Base-by-base conservation (phyloP, 352 stramenopile species). In the Globisporangium viniferum region DNA sequence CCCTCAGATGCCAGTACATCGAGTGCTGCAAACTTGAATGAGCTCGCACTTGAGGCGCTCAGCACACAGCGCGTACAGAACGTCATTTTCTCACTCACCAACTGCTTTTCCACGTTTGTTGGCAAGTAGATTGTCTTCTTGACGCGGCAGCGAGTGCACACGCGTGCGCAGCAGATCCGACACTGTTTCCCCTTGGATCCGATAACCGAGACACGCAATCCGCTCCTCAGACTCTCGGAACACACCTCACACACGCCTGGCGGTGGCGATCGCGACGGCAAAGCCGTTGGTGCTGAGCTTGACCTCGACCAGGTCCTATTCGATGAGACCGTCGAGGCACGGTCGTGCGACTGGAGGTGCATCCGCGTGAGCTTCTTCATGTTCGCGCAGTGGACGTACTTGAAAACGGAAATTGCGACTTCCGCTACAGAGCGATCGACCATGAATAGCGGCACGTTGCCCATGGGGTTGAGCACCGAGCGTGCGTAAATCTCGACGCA, bases 341-440 rank as follows among this genome's bases (percentile, higher is more conserved):
- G 33, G 33, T 36, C 33, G 7, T 36, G 33, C 5, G 8, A 9
- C 8, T 36, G 33, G 33, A 22, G 14, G 67, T 80, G 46, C 18
- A 56, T 33, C 4, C 49, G 49, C 1, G 71, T 61, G 8, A 84
- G 73, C 46, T 84, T 84, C 56, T 81, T 81, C 74, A 84, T 80
- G 41, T 78, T 70, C 3, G 74, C 70, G 61, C 74, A 84, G 48
- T 84, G 70, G 5, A 56, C 9, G 8, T 49, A n/a, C 24, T 58
- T 64, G 7, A 9, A 31, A 5, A 61, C n/a, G 1, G 63, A 63
- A 6, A 59, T 6, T 5, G 57, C n/a, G 18, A 49, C 55, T n/a
- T 64, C 31, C 5, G 64, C 33, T 27, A 4, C 33, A 10, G 49
- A 22, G 18, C 35, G 5, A 31, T 9, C 12, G 46, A 27, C 27